Percentiles rank a stretch among this genome's conserved stretches.
phyloP scores from a whole-genome alignment of 768 basidiomycete species.

The Paxillus involutus region DNA sequence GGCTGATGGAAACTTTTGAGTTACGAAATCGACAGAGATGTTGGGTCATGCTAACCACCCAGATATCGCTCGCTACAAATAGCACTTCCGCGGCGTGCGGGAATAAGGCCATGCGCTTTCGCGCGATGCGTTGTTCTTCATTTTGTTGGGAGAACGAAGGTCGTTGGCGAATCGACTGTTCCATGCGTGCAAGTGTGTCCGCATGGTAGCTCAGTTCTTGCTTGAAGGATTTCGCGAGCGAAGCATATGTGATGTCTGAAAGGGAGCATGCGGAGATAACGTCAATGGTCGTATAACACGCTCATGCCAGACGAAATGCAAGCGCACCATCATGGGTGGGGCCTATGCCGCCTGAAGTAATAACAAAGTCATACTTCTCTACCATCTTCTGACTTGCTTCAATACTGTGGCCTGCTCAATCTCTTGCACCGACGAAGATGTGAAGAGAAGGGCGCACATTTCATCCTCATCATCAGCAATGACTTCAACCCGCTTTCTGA shows the following conservation, averaged over 20 bases:
- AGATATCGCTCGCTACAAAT: constrained; percentile 76
- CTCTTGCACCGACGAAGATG: not conserved
- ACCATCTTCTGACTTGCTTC: constrained; percentile 86
- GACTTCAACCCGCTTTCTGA: constrained; percentile 85
- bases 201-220: constrained; percentile 69
- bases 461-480: constrained; percentile 89
- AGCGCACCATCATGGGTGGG: constrained; percentile 83
- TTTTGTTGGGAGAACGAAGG: constrained; percentile 62
- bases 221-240: constrained; percentile 82
- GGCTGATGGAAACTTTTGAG: constrained; percentile 47
- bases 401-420: constrained; percentile 44
- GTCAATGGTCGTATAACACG: not conserved
- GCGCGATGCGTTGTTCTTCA: constrained; percentile 72
- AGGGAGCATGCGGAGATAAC: not conserved
- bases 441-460: constrained; percentile 46
- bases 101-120: constrained; percentile 88
- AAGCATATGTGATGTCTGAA: constrained; percentile 85
- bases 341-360: constrained; percentile 90
- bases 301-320: not conserved
- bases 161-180: constrained; percentile 53
- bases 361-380: constrained; percentile 81
- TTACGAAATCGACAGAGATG: not conserved
- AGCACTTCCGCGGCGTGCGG: constrained; percentile 77
- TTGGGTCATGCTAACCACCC: constrained; percentile 60
- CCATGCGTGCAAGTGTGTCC: constrained; percentile 79